phyloP scores from a whole-genome alignment of 2,329 filamentous ascomycete species.

The Xylariaceae sp. region DNA sequence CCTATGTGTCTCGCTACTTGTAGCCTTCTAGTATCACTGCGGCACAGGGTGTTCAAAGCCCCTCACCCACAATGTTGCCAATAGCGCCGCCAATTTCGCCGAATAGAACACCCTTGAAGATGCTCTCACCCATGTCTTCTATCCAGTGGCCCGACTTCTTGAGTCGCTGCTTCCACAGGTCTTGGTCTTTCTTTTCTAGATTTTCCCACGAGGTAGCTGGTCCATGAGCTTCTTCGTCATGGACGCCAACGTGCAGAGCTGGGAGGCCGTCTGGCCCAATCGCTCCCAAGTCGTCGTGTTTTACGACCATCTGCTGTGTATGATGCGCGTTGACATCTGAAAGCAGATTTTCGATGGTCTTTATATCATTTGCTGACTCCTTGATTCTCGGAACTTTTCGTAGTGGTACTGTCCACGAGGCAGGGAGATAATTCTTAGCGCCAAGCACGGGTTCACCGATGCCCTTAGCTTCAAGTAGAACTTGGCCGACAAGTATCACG shows the following conservation, averaged over 20 bases:
- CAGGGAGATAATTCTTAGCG: slow-evolving; percentile 61
- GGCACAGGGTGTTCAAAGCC: slow-evolving; percentile 38
- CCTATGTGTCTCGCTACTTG: slow-evolving; percentile 5
- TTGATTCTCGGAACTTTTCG: slow-evolving; percentile 42
- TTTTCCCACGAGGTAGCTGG: slow-evolving; percentile 74
- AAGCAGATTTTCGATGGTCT: slow-evolving; percentile 45
- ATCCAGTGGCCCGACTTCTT: slow-evolving; percentile 77
- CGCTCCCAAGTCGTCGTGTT: slow-evolving; percentile 36
- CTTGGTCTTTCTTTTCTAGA: slow-evolving; percentile 66
- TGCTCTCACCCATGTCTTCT: slow-evolving; percentile 76
- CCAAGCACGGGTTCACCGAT: slow-evolving; percentile 62
- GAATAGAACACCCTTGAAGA: slow-evolving; percentile 81
- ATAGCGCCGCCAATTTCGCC: slow-evolving; percentile 71
- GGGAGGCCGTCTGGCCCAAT: slow-evolving; percentile 34
- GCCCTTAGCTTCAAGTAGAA: slow-evolving; percentile 69
- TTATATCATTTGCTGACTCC: slow-evolving; percentile 15
- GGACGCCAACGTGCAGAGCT: slow-evolving; percentile 51
- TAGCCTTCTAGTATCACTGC: slow-evolving; percentile 16
- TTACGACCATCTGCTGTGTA: slow-evolving; percentile 49
- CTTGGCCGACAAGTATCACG: slow-evolving; percentile 67
- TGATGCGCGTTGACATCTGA: slow-evolving; percentile 42
- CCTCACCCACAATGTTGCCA: slow-evolving; percentile 56
- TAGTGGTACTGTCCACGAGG: slow-evolving; percentile 40
- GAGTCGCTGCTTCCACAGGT: slow-evolving; percentile 73
- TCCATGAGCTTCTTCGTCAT: slow-evolving; percentile 56